A percentile compares a stretch with the other conserved stretches of the same genome.
These are phyloP conservation scores for Crithidia acanthocephali DNA, from an alignment of 208 protist genomes.

Conservation along the genomic window DNA sequence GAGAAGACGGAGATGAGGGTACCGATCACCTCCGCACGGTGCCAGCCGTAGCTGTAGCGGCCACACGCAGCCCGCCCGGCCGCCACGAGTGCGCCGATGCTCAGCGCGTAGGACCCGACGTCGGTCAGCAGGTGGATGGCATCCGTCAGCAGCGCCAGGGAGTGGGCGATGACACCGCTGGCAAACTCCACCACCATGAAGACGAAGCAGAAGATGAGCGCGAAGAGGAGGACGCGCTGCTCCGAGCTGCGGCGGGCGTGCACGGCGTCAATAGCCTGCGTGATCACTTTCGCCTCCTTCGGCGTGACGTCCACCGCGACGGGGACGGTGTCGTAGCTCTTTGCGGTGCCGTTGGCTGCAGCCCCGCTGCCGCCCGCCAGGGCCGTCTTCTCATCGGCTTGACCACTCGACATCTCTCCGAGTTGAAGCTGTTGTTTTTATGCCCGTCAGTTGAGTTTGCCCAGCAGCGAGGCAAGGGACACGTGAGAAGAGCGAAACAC, in stretches of 20 bases:
- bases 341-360: not conserved
- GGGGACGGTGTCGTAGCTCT: constrained; percentile 25
- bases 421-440: not conserved
- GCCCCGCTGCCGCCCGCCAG: not conserved
- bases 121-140: constrained; percentile 91
- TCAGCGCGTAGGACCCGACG: constrained; percentile 86
- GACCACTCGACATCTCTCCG: constrained; percentile 3
- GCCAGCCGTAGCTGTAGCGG: constrained; percentile 91
- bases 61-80: constrained; percentile 62
- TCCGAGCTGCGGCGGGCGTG: constrained; percentile 63
- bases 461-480: too few relatives aligned
- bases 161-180: constrained; percentile 82
- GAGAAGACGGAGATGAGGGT: constrained; percentile 90
- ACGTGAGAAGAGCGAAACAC: too few relatives aligned
- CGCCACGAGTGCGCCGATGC: constrained; percentile 79
- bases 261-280: constrained; percentile 33
- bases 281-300: constrained; percentile 26
- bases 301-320: constrained; percentile 11
- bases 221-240: constrained; percentile 60
- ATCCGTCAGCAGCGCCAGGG: constrained; percentile 91
- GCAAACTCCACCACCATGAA: constrained; percentile 91
- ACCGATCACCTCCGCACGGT: constrained; percentile 92
- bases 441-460: too few relatives aligned
- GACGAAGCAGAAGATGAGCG: constrained; percentile 73
- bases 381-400: constrained; percentile 13